Conservation (phyloP, 495 filamentous ascomycete species). For the Hypoxylon trugodes region DNA sequence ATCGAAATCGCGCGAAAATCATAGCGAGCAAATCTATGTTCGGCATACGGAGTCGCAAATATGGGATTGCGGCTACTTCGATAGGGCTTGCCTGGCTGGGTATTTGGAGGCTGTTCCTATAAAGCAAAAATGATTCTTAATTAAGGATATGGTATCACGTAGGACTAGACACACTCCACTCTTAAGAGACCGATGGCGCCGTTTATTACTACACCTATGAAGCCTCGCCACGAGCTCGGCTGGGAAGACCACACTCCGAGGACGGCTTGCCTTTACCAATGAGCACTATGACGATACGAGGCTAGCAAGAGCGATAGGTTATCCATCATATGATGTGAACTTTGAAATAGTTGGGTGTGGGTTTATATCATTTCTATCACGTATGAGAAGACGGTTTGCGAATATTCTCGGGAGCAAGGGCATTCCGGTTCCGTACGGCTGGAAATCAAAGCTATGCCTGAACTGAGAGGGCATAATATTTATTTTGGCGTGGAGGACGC, state of each 20-base stretch:
- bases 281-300: background rate
- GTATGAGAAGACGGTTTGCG: background rate
- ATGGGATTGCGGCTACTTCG: constrained; percentile 77
- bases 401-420: background rate
- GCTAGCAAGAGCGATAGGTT: background rate
- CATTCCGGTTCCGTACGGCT: background rate
- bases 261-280: background rate
- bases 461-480: background rate
- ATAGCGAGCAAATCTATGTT: constrained; percentile 74
- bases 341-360: background rate
- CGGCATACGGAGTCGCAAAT: constrained; percentile 75
- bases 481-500: background rate
- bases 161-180: constrained; percentile 14
- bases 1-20: constrained; percentile 72
- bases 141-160: background rate
- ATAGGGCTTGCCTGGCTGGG: constrained; percentile 75
- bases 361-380: background rate
- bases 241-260: background rate
- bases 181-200: constrained; percentile 7
- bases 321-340: background rate
- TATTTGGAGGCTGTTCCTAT: constrained; percentile 51
- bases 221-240: background rate
- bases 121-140: background rate
- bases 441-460: background rate
- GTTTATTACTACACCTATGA: too few species aligned